Base-by-base conservation (phyloP, 73 alveolate genomes). In the Halteria grandinella region DNA sequence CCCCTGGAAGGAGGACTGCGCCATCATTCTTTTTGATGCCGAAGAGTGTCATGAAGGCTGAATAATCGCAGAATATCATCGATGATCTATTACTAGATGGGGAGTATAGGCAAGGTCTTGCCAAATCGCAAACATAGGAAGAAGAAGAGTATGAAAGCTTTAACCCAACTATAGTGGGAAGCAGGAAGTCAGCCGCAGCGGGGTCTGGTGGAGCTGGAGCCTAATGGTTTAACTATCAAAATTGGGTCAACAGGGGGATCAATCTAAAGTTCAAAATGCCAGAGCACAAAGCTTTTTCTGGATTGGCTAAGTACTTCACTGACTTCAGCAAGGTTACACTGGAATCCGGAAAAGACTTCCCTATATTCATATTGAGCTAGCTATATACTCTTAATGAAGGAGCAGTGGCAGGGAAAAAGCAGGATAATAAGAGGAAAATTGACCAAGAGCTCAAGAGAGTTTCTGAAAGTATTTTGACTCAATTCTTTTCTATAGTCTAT, bases 241-340 rank as follows among this genome's bases (percentile, higher is more conserved):
- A 57, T 29, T 33, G 51, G 54, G 31, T 57, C 2, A 57, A 57
- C 36, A 57, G 28, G 36, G 74, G 74, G 5, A 57, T 57, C n/a
- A 57, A 57, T 20, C 36, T 33, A 33, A 57, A 57, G 20, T 57
- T 33, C 28, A 57, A 57, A 33, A 2, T 57, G 10, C 74, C 74
- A 3, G 31, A 54, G 74, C 31, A 17, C n/a, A n/a, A n/a, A n/a
- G n/a, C n/a, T n/a, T n/a, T n/a, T n/a, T n/a, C n/a, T 32, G 14
- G 33, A 2, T 25, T 57, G n/a, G 74, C 54, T 57, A 57, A 57
- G 28, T 31, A 17, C 14, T 57, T 57, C 6, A 57, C 74, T 10
- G 74, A 57, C 5, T 57, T 8, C 36, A 14, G 36, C 5, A 51
- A 11, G 28, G 54, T 57, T 20, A 57, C 41, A n/a, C 36, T 57